A percentile compares a stretch with the other conserved stretches of the same genome.
phyloP scores from a whole-genome alignment of 78 protist genomes.

The Dictyostelium purpureum region DNA sequence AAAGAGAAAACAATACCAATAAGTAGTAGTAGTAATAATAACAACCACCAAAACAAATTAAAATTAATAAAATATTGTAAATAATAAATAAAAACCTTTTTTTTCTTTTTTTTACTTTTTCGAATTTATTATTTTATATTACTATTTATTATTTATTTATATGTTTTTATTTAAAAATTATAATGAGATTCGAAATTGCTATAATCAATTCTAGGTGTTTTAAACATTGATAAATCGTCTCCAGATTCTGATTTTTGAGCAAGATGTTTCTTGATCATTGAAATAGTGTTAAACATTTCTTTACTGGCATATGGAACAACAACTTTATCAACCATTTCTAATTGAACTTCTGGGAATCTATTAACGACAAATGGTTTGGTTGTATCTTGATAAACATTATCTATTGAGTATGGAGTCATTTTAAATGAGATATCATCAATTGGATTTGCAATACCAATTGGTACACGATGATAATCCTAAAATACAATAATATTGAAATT shows the following conservation, averaged over 20 bases:
- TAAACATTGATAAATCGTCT: neutral
- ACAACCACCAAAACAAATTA: neutral
- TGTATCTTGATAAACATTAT: constrained; percentile 16
- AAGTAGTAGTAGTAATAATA: too few species aligned
- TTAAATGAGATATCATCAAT: constrained; percentile 45
- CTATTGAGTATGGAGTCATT: constrained; percentile 28
- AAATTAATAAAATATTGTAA: neutral
- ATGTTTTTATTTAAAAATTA: neutral
- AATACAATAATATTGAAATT: neutral
- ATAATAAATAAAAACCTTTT: neutral
- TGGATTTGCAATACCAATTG: constrained; percentile 73
- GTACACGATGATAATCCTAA: constrained; percentile 42
- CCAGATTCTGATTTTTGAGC: neutral
- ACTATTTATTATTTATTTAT: neutral
- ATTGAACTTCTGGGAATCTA: constrained; percentile 77
- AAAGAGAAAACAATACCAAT: neutral
- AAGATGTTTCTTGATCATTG: constrained; percentile 14
- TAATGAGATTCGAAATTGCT: neutral
- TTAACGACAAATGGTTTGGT: constrained; percentile 46
- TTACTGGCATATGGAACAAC: constrained; percentile 53
- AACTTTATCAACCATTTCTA: constrained; percentile 61
- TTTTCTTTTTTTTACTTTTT: too few species aligned
- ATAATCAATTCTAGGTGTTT: constrained; percentile 42
- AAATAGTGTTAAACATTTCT: constrained; percentile 31
- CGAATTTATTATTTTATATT: neutral